Base-by-base conservation (phyloP, 2,329 filamentous ascomycete species). In the Trichoderma guizhouense region DNA sequence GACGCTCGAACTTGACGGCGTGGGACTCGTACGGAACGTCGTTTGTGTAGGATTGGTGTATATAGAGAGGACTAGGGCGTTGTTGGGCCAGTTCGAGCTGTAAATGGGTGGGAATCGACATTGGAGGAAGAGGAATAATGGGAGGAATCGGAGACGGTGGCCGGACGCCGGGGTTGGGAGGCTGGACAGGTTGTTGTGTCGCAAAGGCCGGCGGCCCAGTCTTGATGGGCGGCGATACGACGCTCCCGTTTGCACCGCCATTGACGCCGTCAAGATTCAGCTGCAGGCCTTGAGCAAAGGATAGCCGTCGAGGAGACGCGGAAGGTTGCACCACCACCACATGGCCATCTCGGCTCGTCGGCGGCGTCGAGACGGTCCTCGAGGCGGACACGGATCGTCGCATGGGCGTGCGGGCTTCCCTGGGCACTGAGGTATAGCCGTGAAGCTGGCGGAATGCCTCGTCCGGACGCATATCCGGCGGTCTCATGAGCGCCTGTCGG, bases 11-110 rank as follows among this genome's bases (percentile, higher is more conserved):
- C 79, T 98, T 98, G 77, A 97, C 89, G 34, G 92, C 92, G 26
- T 93, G 95, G 5, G 95, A 97, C 81, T 99, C 96, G 81, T 98
- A 98, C 0, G 94, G 94, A 28, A 85, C 82, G 70, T 91, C 89
- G 73, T 81, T 84, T 0, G 85, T 78, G 60, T 87, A 83, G 0
- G 88, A 87, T 73, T 88, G 87, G 76, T 91, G 86, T 71, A 91
- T 91, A 75, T 91, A 91, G n/a, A 91, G 80, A 7, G 89, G 89
- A 62, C 88, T 91, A 5, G 90, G 90, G 36, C 87, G 83, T 71
- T 89, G 85, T 5, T 87, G 88, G 2, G 90, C 88, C 12, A 92
- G 81, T 76, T 91, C 90, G 0, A 92, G 85, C 76, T 91, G 89
- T 2, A 92, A 81, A 65, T 91, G 86, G 1, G 89, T 91, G 3